Evolutionary conservation across 2,329 filamentous ascomycete species (phyloP), one percentile per base, ranked within the genome.

Genomic region (Aspergillus quadricinctus): DNA sequence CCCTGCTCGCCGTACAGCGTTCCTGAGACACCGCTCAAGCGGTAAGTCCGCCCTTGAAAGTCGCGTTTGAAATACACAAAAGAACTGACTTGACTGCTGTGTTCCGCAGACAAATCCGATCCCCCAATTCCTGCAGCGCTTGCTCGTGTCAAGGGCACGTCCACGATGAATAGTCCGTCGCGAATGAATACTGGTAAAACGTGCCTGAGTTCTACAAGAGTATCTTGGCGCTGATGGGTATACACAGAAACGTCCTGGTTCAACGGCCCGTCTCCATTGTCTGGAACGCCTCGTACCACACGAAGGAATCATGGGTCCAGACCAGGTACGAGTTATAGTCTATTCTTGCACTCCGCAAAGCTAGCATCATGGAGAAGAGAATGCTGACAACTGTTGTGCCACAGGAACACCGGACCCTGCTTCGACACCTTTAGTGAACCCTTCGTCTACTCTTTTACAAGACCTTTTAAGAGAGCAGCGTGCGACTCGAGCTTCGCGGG

Each of bases 391-490:
- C 25, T 31, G 48, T 40, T 52, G 27, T 17, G 14, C 35, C 23
- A 29, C 51, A 74, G 72, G 61, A 54, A 71, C 65, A 5, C 66
- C 67, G 2, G 72, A 75, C 19, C 57, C 62, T 4, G 60, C 56
- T 17, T 62, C 68, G 10, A 64, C 69, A 2, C 66, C 71, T 6
- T 53, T 73, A 2, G 73, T 76, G 8, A 74, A 75, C 48, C 74
- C 75, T 10, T 69, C 70, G 2, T 77, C 75, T 1, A 63, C 66
- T 21, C 66, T 77, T 3, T 61, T 77, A 21, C 73, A 77, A 52
- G 72, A 69, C 54, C 58, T 76, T 28, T 65, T 77, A 37, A 75
- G 74, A 54, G 74, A 77, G 59, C 73, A 75, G 53, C 73, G 75
- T 11, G 75, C 74, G 4, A 67, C 66, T 53, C 72, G 73, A 48